Percentiles rank a stretch among this genome's conserved stretches.
Evolutionary conservation across 2,329 filamentous ascomycete species (phyloP).

Genomic region (Neurospora sp.): DNA sequence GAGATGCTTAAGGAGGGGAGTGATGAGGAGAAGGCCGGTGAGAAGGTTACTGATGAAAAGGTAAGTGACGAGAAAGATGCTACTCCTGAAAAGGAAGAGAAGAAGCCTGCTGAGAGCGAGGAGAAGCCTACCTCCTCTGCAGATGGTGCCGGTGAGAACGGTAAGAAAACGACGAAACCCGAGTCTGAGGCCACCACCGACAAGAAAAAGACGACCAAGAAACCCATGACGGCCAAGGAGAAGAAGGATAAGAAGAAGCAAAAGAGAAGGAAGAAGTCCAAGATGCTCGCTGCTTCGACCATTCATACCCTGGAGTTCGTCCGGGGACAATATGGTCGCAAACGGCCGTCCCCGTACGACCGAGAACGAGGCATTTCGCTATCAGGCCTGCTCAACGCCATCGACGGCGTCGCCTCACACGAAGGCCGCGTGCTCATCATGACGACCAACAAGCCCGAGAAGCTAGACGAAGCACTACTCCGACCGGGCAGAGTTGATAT

Average conservation of each 20-base stretch:
- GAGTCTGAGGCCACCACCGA: background rate
- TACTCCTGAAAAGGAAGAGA: slow-evolving; percentile 12
- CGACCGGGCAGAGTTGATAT: slow-evolving; percentile 65
- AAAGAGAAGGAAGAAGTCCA: slow-evolving; percentile 27
- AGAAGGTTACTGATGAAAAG: background rate
- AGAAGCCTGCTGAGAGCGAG: slow-evolving; percentile 13
- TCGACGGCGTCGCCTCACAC: slow-evolving; percentile 72
- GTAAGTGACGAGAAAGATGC: background rate
- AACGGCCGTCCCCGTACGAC: slow-evolving; percentile 14
- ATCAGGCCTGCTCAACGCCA: slow-evolving; percentile 71
- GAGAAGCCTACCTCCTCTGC: background rate
- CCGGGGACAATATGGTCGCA: background rate
- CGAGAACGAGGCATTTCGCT: slow-evolving; percentile 54
- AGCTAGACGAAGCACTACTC: slow-evolving; percentile 64
- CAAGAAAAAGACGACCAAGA: slow-evolving; percentile 5
- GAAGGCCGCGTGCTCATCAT: slow-evolving; percentile 74
- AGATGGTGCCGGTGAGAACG: background rate
- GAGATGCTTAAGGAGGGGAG: background rate
- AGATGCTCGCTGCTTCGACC: background rate
- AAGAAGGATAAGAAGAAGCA: slow-evolving; percentile 13
- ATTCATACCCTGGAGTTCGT: background rate
- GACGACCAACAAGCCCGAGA: slow-evolving; percentile 70
- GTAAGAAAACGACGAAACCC: background rate
- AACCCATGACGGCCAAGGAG: slow-evolving; percentile 14
- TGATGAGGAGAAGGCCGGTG: background rate